Evolutionary conservation across 2,329 filamentous ascomycete genomes (phyloP).

Genomic region (Pleurostoma richardsiae): DNA sequence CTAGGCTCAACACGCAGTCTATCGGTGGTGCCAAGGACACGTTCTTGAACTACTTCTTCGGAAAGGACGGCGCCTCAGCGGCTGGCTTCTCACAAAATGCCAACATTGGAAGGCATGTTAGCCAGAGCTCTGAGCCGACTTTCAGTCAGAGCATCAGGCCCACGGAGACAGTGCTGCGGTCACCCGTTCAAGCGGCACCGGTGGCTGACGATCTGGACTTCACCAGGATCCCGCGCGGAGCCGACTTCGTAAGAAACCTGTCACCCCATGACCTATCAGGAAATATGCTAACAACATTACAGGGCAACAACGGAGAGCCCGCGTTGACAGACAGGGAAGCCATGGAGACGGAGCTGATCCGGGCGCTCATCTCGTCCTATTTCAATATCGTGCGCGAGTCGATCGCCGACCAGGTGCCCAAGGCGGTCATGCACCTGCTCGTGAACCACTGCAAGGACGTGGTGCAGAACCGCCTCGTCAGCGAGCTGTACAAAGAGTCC

Average conservation of each 20-base stretch:
- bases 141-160: constrained; percentile 81
- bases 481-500: constrained; percentile 87
- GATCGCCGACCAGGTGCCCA: constrained; percentile 97
- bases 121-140: constrained; percentile 72
- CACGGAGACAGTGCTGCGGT: constrained; percentile 52
- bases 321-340: constrained; percentile 92
- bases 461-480: constrained; percentile 94
- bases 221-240: constrained; percentile 35
- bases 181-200: constrained; percentile 31
- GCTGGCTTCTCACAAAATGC: constrained; percentile 33
- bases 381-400: constrained; percentile 98
- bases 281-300: constrained; percentile 13
- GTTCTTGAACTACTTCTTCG: constrained; percentile 98
- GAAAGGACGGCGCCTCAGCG: constrained; percentile 71
- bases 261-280: constrained; percentile 4
- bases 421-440: constrained; percentile 96
- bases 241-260: constrained; percentile 53
- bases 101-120: constrained; percentile 59
- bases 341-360: constrained; percentile 95
- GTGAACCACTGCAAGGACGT: constrained; percentile 99
- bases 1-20: constrained; percentile 54
- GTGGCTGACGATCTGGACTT: constrained; percentile 37
- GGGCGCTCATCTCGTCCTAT: constrained; percentile 93
- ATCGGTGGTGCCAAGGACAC: constrained; percentile 72
- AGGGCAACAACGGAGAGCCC: constrained; percentile 66